Base-by-base conservation (phyloP, 1,284 basidiomycete genomes). In the Ceratobasidium papillatum region DNA sequence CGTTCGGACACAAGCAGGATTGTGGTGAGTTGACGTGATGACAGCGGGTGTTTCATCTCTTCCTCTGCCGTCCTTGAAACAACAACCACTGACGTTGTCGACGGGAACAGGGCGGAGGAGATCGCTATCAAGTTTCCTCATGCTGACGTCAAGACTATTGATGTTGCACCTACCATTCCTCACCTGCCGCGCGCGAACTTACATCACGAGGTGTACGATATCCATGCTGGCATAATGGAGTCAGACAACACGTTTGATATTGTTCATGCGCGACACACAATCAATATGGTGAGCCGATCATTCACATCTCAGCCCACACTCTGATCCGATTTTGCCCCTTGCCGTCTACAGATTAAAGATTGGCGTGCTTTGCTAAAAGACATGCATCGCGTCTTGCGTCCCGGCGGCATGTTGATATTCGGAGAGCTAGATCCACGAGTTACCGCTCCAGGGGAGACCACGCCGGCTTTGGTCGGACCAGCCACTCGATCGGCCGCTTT, bases 201-300 rank as follows among this genome's bases (percentile, higher is more conserved):
- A 25, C 58, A 63, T 19, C 68, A 74, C 54, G 75, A 76, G 65
- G 74, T 76, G 22, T 76, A 76, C 58, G 74, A 76, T 58, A 71
- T 76, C 47, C 75, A 74, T 22, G 65, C 65, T 8, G 65, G 72
- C 34, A 56, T 76, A 74, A 45, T 69, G 61, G 62, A 72, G 73
- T 36, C 68, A 19, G 65, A 66, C 47, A 64, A 41, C 27, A 38
- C 63, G 3, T 76, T 74, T 75, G 75, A 76, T 34, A 61, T 71
- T 32, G 73, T 76, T 12, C 75, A 76, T 58, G 75, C 75, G 25
- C 72, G 75, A 9, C 61, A 71, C 32, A 74, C 69, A 27, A 43
- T 68, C 45, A 68, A 47, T 38, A 69, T 69, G 65, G 65, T 69
- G 27, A 22, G 65, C n/a, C 19, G 9, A 7, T 9, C 5, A 5